Evolutionary conservation across 441 rosid species (phyloP).

Genomic region (Capsella rubella): DNA sequence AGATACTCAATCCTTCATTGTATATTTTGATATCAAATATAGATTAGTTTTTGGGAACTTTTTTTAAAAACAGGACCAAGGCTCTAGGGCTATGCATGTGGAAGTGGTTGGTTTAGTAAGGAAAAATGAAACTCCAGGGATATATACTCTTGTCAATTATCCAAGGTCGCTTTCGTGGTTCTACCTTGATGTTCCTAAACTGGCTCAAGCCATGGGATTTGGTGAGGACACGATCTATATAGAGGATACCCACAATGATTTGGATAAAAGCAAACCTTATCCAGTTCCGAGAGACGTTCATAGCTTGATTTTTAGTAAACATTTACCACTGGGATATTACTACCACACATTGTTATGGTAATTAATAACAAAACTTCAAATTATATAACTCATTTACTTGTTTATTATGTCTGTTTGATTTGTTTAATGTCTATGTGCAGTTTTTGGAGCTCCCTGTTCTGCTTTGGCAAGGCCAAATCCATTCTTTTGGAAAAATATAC

Average conservation of each 20-base stretch:
- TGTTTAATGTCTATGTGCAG: conserved; percentile 41
- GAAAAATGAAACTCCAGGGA: conserved; percentile 72
- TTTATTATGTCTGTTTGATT: neutral
- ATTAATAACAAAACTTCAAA: neutral
- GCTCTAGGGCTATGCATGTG: conserved; percentile 45
- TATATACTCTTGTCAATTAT: conserved; percentile 70
- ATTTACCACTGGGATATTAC: conserved; percentile 81
- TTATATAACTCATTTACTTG: neutral
- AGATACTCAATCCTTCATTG: neutral
- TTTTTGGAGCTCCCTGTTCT: conserved; percentile 78
- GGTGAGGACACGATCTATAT: conserved; percentile 68
- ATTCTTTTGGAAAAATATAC: conserved; percentile 48
- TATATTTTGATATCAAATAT: neutral
- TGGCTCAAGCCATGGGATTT: conserved; percentile 64
- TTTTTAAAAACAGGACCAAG: conserved; percentile 47
- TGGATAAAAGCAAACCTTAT: conserved; percentile 67
- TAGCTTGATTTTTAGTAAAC: conserved; percentile 72
- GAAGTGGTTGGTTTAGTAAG: conserved; percentile 81
- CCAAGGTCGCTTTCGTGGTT: conserved; percentile 68
- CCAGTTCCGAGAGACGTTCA: conserved; percentile 74
- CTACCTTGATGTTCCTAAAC: conserved; percentile 69
- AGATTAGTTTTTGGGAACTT: conserved; percentile 1
- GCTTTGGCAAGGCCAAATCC: conserved; percentile 75
- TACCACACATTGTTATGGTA: conserved; percentile 74
- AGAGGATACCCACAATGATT: conserved; percentile 63